Percentiles rank a stretch among this genome's conserved stretches.
phyloP scores from a whole-genome alignment of 352 stramenopile species.

The Lagenidium sp. region DNA sequence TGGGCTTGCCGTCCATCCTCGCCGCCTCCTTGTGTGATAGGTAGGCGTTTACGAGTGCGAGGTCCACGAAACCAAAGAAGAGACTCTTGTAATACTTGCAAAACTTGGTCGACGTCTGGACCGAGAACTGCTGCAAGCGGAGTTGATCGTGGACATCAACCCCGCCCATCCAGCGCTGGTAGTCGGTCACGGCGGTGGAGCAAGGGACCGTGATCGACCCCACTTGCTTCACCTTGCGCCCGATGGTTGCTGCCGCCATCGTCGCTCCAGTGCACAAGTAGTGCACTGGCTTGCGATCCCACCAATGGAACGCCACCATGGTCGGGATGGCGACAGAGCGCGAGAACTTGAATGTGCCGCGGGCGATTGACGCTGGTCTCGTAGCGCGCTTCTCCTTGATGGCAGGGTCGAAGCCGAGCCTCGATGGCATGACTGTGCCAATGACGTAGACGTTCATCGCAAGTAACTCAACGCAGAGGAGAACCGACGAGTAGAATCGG shows the following conservation, averaged over 20 bases:
- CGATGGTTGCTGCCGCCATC: conserved; percentile 3
- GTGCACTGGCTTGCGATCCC: conserved; percentile 22
- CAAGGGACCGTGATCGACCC: conserved; percentile 5
- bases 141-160: conserved; percentile 17
- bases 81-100: conserved; percentile 15
- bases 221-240: conserved; percentile 12
- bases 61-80: conserved; percentile 7
- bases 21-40: conserved; percentile 7
- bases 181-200: conserved; percentile 14
- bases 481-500: conserved; percentile 14
- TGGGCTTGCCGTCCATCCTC: background rate
- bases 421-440: conserved; percentile 13
- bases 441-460: conserved; percentile 18
- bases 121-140: conserved; percentile 11
- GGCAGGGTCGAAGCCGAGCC: conserved; percentile 1
- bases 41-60: conserved; percentile 15
- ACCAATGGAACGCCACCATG: conserved; percentile 13
- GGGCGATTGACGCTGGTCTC: conserved; percentile 3
- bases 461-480: conserved; percentile 12
- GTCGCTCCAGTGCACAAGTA: conserved; percentile 14
- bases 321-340: conserved; percentile 1
- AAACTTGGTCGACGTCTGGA: conserved; percentile 6
- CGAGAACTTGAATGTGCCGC: conserved; percentile 12
- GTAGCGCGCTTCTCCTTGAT: conserved; percentile 5
- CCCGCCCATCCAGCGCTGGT: conserved; percentile 21